Base-by-base conservation (phyloP, 352 stramenopile genomes). In the Phytophthora pistaciae region DNA sequence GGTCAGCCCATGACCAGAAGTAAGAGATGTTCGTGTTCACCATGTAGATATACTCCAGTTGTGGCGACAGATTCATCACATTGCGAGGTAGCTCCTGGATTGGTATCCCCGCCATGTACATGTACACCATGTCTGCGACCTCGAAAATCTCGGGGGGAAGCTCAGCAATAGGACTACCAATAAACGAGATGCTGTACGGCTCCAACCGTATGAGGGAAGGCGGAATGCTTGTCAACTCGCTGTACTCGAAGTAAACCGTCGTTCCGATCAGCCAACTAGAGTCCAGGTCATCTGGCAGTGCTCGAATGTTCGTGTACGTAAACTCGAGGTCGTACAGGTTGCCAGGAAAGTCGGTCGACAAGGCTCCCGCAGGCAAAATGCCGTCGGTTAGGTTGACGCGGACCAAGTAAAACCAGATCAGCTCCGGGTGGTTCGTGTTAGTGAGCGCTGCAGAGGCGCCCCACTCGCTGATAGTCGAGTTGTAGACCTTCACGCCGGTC, bases 231-330 rank as follows among this genome's bases (percentile, higher is more conserved):
- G 50, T 67, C 7, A 75, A 57, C n/a, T 70, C 20, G 14, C 66
- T 78, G 44, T 68, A 52, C 48, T 77, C 70, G 3, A 77, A 55
- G 40, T 66, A 68, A 29, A 76, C 54, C 1, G 54, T 42, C 16
- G 56, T 59, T 1, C 64, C 64, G 21, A 56, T 60, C 18, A 77
- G 42, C 79, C 79, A 90, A 2, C 50, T 49, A 23, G 53, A 9
- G 48, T 83, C 63, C 23, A 87, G 40, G 23, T 87, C 53, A 1
- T 77, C 54, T 0, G 79, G 83, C 5, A 88, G 42, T 16, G 76
- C 48, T 1, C 50, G 74, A 6, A 91, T 36, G 27, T 84, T 87
- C 29, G 68, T 72, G 10, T 61, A 60, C 27, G 25, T 68, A 60
- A 85, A 56, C 20, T 83, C 74, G 3, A 90, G 52, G 38, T 86